A percentile compares a stretch with the other conserved stretches of the same genome.
These are phyloP conservation scores for Pythium grandisporangium DNA, from an alignment of 352 stramenopile species.

Conservation along the genomic window DNA sequence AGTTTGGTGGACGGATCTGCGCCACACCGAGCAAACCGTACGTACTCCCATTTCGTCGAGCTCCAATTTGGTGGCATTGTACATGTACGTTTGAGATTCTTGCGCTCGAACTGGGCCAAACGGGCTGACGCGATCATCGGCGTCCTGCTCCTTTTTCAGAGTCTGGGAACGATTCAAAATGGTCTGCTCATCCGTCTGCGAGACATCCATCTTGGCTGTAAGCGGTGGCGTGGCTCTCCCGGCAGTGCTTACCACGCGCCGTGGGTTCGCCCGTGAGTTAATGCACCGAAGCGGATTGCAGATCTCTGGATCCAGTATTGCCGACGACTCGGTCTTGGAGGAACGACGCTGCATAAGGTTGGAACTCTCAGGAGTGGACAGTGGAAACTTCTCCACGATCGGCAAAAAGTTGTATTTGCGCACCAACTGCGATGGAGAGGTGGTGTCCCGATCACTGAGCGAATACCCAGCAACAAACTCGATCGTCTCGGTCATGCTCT, in stretches of 20 bases:
- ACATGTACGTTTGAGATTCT: conserved; percentile 33
- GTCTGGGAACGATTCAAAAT: conserved; percentile 33
- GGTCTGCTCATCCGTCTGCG: conserved; percentile 42
- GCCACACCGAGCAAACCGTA: conserved; percentile 1
- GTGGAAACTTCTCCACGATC: conserved; percentile 43
- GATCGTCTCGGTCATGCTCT: conserved; percentile 8
- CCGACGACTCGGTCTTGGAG: conserved; percentile 9
- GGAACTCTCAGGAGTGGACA: conserved; percentile 26
- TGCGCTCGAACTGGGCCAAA: conserved; percentile 20
- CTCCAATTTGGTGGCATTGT: conserved; percentile 49
- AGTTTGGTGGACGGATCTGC: not conserved
- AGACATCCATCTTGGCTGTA: conserved; percentile 31
- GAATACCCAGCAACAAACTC: conserved; percentile 18
- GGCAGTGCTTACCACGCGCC: conserved; percentile 12
- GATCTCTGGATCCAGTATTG: too few relatives aligned
- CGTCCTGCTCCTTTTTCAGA: conserved; percentile 27
- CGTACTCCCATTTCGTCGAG: conserved; percentile 69
- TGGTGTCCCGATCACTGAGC: conserved; percentile 9
- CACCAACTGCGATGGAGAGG: conserved; percentile 15
- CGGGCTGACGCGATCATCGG: conserved; percentile 26
- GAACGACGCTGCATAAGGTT: conserved; percentile 14
- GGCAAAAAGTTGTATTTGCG: conserved; percentile 39
- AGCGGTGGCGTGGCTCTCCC: conserved; percentile 18
- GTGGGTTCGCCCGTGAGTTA: not conserved
- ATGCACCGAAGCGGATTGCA: too few relatives aligned